Evolutionary conservation across 208 protist genomes (phyloP).

Genomic region (Leishmania amazonensis): DNA sequence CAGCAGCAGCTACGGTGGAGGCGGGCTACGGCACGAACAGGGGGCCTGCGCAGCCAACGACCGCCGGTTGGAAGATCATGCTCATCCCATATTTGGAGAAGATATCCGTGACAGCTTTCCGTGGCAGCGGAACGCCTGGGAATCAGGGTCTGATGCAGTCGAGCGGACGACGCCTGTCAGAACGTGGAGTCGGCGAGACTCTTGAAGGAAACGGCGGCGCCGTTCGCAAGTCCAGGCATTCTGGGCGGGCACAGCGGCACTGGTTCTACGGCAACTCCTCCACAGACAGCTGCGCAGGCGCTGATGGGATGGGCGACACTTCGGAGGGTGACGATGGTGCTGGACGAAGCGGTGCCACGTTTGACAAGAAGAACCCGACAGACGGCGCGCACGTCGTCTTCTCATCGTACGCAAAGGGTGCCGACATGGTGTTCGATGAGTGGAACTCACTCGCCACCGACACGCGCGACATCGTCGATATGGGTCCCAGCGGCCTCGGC

Average conservation of each 20-base stretch:
- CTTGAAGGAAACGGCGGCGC: not conserved
- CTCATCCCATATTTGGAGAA: slow-evolving; percentile 26
- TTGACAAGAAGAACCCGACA: not conserved
- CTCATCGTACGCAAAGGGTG: slow-evolving; percentile 33
- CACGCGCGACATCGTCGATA: not conserved
- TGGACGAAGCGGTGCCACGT: not conserved
- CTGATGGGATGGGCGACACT: not conserved
- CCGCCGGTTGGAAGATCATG: slow-evolving; percentile 29
- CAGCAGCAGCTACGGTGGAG: not conserved
- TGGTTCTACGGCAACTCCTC: not conserved
- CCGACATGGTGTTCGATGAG: slow-evolving; percentile 16
- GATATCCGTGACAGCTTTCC: not conserved
- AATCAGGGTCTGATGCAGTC: not conserved
- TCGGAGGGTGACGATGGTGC: not conserved
- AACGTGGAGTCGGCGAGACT: too few relatives aligned
- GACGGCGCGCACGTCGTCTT: slow-evolving; percentile 16
- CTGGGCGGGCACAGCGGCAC: not conserved
- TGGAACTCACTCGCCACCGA: slow-evolving; percentile 11
- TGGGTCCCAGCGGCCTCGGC: not conserved
- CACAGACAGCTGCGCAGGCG: not conserved
- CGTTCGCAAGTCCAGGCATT: not conserved
- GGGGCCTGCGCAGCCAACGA: not conserved
- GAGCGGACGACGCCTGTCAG: not conserved
- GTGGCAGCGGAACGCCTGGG: not conserved
- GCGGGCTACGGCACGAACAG: not conserved